Evolutionary conservation across 192 early-diverging fungal genomes (phyloP), one percentile per base, ranked within the genome.

Genomic region (Coemansia sp.): DNA sequence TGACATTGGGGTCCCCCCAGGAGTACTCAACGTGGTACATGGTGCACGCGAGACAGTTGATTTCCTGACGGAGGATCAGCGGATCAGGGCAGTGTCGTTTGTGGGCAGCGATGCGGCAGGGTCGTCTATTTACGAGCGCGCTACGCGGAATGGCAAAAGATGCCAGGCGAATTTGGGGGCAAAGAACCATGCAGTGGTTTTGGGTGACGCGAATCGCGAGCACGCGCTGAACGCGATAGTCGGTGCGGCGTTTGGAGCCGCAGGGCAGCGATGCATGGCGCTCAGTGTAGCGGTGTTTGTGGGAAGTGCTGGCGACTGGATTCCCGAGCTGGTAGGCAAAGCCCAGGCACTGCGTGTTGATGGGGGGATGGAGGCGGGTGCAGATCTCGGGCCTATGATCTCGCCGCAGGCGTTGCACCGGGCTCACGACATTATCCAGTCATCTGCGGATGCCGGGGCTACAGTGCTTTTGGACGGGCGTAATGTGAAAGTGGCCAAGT

Each of bases 261-360:
- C 94, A 27, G 95, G 95, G 39, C 94, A 95, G 81, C 88, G 95
- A 12, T 98, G 95, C 81, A 98, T 98, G 95, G 95, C 95, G 53
- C 86, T 98, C 7, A 93, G 92, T 36, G 94, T 93, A 15, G 87
- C 82, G 1, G 83, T 98, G 24, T 93, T 96, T 76, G 95, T 98
- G 32, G 95, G 93, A 37, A 81, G 90, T 57, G 70, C 93, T 24
- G 74, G 83, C 53, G 81, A 90, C 12, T 95, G 93, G 94, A 67
- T 95, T 4, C 86, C 91, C 8, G 94, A 95, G 63, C 81, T 98
- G 29, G 89, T 89, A n/a, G 90, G 91, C 67, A 86, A 93, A 27
- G 92, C 95, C 15, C 82, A 83, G 72, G 60, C 82, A 38, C 86
- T 98, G 21, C 93, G 92, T 60, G 89, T 95, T 21, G 75, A 89